These are phyloP conservation scores for Brassica rapa DNA, from an alignment of 345 rosid genomes.

Conservation along the genomic window DNA sequence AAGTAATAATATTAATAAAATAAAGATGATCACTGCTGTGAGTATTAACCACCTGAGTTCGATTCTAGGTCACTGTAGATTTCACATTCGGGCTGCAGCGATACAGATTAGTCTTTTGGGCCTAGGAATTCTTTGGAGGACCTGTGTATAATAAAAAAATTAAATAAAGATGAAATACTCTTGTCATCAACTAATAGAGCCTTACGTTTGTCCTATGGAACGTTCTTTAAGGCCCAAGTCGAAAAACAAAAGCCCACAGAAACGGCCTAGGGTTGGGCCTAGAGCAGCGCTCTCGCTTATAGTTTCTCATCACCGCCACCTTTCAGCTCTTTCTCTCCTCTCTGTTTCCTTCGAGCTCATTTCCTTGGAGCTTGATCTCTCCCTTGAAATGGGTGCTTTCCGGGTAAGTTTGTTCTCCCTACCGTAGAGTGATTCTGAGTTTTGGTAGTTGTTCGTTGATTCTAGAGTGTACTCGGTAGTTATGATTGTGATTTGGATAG, in stretches of 20 bases:
- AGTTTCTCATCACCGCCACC: constrained; percentile 17
- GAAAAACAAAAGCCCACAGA: constrained; percentile 22
- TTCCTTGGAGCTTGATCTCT: constrained; percentile 30
- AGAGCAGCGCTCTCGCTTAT: neutral
- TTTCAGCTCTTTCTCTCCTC: neutral
- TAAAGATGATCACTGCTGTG: no score
- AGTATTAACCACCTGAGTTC: no score
- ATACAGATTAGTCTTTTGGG: no score
- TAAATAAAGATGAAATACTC: no score
- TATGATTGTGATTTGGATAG: neutral
- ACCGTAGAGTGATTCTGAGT: neutral
- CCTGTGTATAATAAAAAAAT: no score
- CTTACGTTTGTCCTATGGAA: no score
- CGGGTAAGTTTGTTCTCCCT: constrained; percentile 18
- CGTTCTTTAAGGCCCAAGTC: constrained; percentile 8
- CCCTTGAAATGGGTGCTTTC: constrained; percentile 29
- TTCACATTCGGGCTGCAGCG: no score
- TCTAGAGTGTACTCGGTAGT: neutral
- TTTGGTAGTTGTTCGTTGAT: neutral
- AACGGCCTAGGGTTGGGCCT: constrained; percentile 12
- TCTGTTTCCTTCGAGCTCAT: neutral
- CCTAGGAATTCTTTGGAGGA: no score
- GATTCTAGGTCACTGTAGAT: no score
- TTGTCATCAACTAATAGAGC: no score
- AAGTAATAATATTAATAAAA: no score